Conservation (phyloP, 2,329 filamentous ascomycete species). For the Stachybotrys chartarum region DNA sequence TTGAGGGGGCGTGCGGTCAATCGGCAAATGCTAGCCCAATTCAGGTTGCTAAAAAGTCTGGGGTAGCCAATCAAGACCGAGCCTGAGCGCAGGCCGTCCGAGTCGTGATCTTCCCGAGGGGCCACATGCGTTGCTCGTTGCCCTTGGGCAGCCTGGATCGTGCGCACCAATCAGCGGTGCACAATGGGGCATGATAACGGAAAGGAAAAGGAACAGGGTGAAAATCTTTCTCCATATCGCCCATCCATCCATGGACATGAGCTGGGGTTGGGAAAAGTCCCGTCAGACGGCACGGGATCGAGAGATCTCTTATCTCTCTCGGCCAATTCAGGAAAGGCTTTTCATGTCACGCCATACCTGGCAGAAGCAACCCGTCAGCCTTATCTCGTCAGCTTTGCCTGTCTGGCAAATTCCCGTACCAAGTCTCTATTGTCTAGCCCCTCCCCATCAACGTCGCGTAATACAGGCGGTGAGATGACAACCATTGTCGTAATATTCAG, state of each 20-base stretch:
- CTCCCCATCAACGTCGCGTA: not conserved
- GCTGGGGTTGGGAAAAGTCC: not conserved
- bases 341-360: not conserved
- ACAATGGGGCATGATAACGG: not conserved
- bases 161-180: not conserved
- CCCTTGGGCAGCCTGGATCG: too few species aligned
- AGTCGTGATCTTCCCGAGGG: not conserved
- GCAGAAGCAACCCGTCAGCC: not conserved
- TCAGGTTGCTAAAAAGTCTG: conserved; percentile 13
- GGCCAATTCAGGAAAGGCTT: not conserved
- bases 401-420: not conserved
- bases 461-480: not conserved
- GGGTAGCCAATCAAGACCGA: conserved; percentile 19
- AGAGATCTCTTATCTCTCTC: not conserved
- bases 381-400: not conserved
- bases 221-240: not conserved
- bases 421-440: not conserved
- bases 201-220: not conserved
- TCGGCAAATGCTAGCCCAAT: conserved; percentile 6
- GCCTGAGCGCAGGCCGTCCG: conserved; percentile 2
- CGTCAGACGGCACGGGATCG: not conserved
- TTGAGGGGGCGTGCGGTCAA: conserved; percentile 8
- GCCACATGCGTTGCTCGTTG: too few species aligned
- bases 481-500: not conserved
- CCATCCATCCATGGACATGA: too few species aligned